Evolutionary conservation across 306 rosid genomes (phyloP).

Genomic region (Adenanthera pavonina): DNA sequence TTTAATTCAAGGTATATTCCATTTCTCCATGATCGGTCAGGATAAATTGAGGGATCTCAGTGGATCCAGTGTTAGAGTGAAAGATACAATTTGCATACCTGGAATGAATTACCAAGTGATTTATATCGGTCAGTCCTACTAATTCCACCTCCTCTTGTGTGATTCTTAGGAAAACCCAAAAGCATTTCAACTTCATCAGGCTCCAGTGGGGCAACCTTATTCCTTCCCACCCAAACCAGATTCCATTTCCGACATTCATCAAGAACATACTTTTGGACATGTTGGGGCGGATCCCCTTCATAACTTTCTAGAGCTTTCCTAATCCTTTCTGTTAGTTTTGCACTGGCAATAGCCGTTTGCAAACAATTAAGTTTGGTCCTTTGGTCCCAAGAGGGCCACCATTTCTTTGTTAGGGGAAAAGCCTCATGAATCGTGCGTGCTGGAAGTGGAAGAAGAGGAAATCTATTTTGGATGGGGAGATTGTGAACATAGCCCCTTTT

Average conservation of each 20-base stretch:
- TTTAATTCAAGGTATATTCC: background rate
- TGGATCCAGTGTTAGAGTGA: slow-evolving; percentile 1
- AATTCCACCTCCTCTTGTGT: slow-evolving; percentile 97
- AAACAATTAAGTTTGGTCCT: slow-evolving; percentile 81
- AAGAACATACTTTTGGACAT: slow-evolving; percentile 64
- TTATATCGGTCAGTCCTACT: slow-evolving; percentile 92
- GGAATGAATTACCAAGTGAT: slow-evolving; percentile 96
- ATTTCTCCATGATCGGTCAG: slow-evolving; percentile 18
- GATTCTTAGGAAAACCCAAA: slow-evolving; percentile 91
- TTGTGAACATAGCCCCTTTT: slow-evolving; percentile 94
- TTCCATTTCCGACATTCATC: slow-evolving; percentile 93
- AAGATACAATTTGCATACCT: slow-evolving; percentile 56
- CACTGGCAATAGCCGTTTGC: slow-evolving; percentile 78
- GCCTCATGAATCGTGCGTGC: slow-evolving; percentile 76
- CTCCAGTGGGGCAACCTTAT: slow-evolving; percentile 94
- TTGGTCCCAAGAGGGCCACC: slow-evolving; percentile 98
- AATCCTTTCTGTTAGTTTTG: slow-evolving; percentile 74
- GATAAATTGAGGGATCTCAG: background rate
- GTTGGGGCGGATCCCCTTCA: slow-evolving; percentile 63
- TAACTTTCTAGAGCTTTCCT: slow-evolving; percentile 69
- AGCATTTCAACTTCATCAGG: slow-evolving; percentile 89
- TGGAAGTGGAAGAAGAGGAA: slow-evolving; percentile 85
- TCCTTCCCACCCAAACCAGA: slow-evolving; percentile 97
- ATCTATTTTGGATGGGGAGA: slow-evolving; percentile 78
- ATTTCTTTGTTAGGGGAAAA: slow-evolving; percentile 76